Evolutionary conservation across 163 green algal species (phyloP).

Genomic region (Scenedesmus sp.): DNA sequence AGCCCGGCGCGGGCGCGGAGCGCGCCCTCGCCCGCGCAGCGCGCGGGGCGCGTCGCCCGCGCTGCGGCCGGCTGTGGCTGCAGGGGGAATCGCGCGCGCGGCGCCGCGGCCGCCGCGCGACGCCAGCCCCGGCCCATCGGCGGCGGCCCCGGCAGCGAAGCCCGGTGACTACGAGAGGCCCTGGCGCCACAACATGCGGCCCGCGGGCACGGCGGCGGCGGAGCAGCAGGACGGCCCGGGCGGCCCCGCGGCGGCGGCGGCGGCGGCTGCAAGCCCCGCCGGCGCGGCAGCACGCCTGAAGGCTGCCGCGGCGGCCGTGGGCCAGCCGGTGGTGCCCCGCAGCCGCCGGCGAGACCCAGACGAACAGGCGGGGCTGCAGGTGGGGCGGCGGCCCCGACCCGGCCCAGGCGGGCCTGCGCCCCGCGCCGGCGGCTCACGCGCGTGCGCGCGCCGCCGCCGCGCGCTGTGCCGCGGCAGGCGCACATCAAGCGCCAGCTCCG

Average conservation of each 20-base stretch:
- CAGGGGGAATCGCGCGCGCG: neutral
- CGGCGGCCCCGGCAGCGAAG: neutral
- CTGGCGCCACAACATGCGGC: slow-evolving; percentile 8
- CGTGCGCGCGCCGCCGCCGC: no score
- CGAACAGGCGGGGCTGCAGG: slow-evolving; percentile 36
- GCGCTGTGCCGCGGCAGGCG: slow-evolving; percentile 18
- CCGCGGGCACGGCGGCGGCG: neutral
- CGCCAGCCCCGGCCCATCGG: neutral
- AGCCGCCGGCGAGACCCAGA: slow-evolving; percentile 24
- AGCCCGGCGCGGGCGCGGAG: neutral
- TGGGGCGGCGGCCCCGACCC: neutral
- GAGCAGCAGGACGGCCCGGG: slow-evolving; percentile 1
- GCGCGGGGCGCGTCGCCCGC: neutral
- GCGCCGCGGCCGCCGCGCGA: neutral
- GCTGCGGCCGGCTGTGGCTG: neutral
- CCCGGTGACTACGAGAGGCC: neutral
- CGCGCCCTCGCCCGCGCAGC: neutral
- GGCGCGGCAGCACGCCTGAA: neutral
- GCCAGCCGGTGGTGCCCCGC: slow-evolving; percentile 1
- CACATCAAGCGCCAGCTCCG: neutral
- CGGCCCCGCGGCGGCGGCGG: neutral
- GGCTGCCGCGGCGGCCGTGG: neutral
- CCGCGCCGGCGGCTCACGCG: slow-evolving; percentile 18
- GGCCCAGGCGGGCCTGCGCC: no score
- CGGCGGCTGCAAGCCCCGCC: neutral